These are phyloP conservation scores for Penicillium verrucosum DNA, from an alignment of 2,329 filamentous ascomycete genomes.

Conservation along the genomic window DNA sequence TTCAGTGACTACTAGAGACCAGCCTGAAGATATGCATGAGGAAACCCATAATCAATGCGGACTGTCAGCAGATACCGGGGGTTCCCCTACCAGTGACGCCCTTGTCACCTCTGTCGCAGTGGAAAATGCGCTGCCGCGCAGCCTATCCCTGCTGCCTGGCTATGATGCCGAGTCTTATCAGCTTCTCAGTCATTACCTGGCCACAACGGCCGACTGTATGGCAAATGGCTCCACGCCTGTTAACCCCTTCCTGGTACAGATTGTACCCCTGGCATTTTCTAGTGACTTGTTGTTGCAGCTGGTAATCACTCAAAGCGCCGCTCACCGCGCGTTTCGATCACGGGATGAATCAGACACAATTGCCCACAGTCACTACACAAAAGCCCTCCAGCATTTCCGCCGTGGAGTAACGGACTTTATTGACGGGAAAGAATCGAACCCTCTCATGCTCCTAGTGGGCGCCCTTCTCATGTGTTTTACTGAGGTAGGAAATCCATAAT, in stretches of 20 bases:
- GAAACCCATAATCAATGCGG: neutral
- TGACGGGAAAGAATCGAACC: slow-evolving; percentile 30
- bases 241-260: slow-evolving; percentile 48
- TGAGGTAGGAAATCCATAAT: slow-evolving; percentile 36
- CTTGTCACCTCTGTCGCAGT: slow-evolving; percentile 8
- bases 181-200: slow-evolving; percentile 47
- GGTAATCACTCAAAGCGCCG: slow-evolving; percentile 45
- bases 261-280: slow-evolving; percentile 48
- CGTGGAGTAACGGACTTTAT: slow-evolving; percentile 31
- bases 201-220: slow-evolving; percentile 48
- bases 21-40: neutral
- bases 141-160: slow-evolving; percentile 30
- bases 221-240: slow-evolving; percentile 48
- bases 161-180: slow-evolving; percentile 32
- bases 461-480: slow-evolving; percentile 49
- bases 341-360: slow-evolving; percentile 30
- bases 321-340: slow-evolving; percentile 31
- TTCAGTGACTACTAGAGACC: slow-evolving; percentile 8
- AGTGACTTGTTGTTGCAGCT: slow-evolving; percentile 48
- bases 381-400: slow-evolving; percentile 29
- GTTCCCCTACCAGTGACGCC: neutral
- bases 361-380: slow-evolving; percentile 31
- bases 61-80: neutral
- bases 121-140: slow-evolving; percentile 23
- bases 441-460: slow-evolving; percentile 44